A percentile compares a stretch with the other conserved stretches of the same genome.
Conservation (phyloP, 768 basidiomycete genomes). For the Arthromyces matolae region DNA sequence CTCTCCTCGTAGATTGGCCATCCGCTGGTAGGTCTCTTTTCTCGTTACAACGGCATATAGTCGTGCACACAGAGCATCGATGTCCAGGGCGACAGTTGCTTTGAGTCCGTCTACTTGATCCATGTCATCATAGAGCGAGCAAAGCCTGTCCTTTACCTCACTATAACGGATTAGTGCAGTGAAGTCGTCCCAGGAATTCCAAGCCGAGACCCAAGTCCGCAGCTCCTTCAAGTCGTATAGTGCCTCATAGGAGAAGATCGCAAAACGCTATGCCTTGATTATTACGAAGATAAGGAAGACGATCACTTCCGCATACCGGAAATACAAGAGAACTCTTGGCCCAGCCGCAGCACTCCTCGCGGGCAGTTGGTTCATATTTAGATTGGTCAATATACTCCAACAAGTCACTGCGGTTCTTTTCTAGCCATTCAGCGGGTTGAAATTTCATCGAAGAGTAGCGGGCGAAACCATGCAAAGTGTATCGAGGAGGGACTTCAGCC, state of each 20-base stretch:
- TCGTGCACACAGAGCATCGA: conserved; percentile 8
- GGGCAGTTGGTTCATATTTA: background rate
- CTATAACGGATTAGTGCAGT: background rate
- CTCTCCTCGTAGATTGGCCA: conserved; percentile 5
- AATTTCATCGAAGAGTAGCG: conserved; percentile 6
- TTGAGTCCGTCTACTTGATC: conserved; percentile 3
- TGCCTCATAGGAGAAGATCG: conserved; percentile 4
- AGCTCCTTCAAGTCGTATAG: conserved; percentile 1
- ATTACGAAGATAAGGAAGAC: background rate
- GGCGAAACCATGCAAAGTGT: conserved; percentile 2
- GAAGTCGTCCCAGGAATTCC: conserved; percentile 8
- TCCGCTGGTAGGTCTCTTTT: background rate
- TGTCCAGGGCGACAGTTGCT: conserved; percentile 8
- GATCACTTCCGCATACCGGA: background rate
- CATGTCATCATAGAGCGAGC: conserved; percentile 3
- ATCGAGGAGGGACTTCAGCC: conserved; percentile 11
- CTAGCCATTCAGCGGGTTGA: conserved; percentile 4
- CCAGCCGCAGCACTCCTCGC: conserved; percentile 6
- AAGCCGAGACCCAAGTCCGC: background rate
- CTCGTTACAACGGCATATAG: conserved; percentile 3
- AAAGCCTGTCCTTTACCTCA: conserved; percentile 3
- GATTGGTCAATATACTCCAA: conserved; percentile 4
- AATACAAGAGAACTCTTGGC: conserved; percentile 1
- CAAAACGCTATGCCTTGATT: conserved; percentile 4
- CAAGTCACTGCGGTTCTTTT: conserved; percentile 3